Conservation (phyloP, 2,329 filamentous ascomycete genomes). For the Thielaviopsis ethacetica region DNA sequence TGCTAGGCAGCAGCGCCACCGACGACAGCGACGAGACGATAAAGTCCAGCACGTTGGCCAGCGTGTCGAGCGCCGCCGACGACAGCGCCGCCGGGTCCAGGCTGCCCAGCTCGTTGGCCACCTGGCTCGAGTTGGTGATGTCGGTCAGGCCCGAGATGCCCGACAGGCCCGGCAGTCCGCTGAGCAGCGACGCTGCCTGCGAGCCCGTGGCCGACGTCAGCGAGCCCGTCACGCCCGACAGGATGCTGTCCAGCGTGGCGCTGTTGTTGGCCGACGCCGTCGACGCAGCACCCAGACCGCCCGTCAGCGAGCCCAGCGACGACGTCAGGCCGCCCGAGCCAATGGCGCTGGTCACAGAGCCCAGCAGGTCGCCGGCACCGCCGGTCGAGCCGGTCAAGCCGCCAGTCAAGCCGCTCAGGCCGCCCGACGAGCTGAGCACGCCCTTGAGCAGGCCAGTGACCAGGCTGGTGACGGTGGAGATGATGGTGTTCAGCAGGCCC, state of each 20-base stretch:
- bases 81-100: not conserved
- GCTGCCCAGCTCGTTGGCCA: not conserved
- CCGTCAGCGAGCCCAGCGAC: not conserved
- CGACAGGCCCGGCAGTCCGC: not conserved
- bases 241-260: not conserved
- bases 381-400: not conserved
- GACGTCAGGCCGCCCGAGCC: not conserved
- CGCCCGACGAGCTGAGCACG: not conserved
- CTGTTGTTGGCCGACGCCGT: not conserved
- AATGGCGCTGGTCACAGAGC: not conserved
- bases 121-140: not conserved
- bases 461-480: not conserved
- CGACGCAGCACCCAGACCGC: not conserved
- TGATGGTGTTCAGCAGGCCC: constrained; percentile 1
- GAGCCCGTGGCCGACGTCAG: not conserved
- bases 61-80: not conserved
- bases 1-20: not conserved
- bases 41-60: constrained; percentile 4
- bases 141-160: not conserved
- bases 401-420: not conserved
- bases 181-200: not conserved
- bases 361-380: not conserved
- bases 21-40: not conserved
- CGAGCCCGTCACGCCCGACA: not conserved
- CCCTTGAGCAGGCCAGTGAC: not conserved